Evolutionary conservation across 495 filamentous ascomycete species (phyloP).

Genomic region (Neohortaea acidophila): DNA sequence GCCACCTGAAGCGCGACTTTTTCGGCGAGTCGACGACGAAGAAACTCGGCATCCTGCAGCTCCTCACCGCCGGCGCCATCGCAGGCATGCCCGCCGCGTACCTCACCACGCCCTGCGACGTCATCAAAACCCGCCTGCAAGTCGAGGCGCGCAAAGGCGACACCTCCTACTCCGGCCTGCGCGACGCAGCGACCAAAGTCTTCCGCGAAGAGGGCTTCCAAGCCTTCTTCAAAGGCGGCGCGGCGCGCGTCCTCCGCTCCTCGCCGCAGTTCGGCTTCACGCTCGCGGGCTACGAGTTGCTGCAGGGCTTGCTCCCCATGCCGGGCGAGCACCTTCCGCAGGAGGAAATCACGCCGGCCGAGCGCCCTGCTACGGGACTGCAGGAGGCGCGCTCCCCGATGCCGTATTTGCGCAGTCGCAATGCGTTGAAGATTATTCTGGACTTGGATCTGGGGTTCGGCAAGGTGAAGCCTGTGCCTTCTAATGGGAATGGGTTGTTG

Average conservation of each 20-base stretch:
- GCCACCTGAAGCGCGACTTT: conserved; percentile 79
- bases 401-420: conserved; percentile 71
- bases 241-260: conserved; percentile 81
- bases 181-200: conserved; percentile 72
- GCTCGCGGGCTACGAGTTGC: conserved; percentile 80
- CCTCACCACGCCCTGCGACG: conserved; percentile 91
- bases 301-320: conserved; percentile 71
- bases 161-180: conserved; percentile 65
- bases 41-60: conserved; percentile 81
- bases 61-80: conserved; percentile 87
- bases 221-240: conserved; percentile 97
- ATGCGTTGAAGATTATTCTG: conserved; percentile 92
- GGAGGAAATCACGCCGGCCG: conserved; percentile 21
- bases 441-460: conserved; percentile 90
- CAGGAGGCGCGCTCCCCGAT: conserved; percentile 48
- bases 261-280: conserved; percentile 98
- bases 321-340: conserved; percentile 36
- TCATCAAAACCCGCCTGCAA: conserved; percentile 96
- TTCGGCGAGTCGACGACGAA: conserved; percentile 85
- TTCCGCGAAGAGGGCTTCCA: conserved; percentile 80
- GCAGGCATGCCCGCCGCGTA: conserved; percentile 98
- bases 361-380: conserved; percentile 42
- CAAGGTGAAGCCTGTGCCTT: conserved; percentile 34
- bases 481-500: too few relatives aligned
- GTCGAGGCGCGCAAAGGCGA: conserved; percentile 96